A percentile compares a stretch with the other conserved stretches of the same genome.
These are phyloP conservation scores for Medicago truncatula DNA, from an alignment of 306 rosid genomes.

Conservation along the genomic window MtrunA17r5.0-ANR NC_053045.1:38543001-38543500, in stretches of 20 bases:
- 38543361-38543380: constrained; percentile 58
- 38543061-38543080: too few relatives aligned
- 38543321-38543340: constrained; percentile 54
- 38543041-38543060: too few relatives aligned
- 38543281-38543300: neutral
- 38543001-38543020: too few relatives aligned
- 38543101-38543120: too few relatives aligned
- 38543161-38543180: neutral
- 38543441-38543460: constrained; percentile 17
- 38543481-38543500: constrained; percentile 25
- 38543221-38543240: neutral
- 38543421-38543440: constrained; percentile 17
- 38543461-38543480: constrained; percentile 35
- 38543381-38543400: constrained; percentile 51
- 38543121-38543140: too few relatives aligned
- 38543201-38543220: neutral
- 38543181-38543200: constrained; percentile 6
- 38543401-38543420: constrained; percentile 45
- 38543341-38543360: constrained; percentile 61
- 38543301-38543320: constrained; percentile 43
- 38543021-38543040: too few relatives aligned
- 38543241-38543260: constrained; percentile 19
- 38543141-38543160: too few relatives aligned
- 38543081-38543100: too few relatives aligned
- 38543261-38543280: constrained; percentile 14